Percentiles rank a stretch among this genome's conserved stretches.
phyloP scores from a whole-genome alignment of 2,329 filamentous ascomycete genomes.

The Calonectria pseudoreteaudii region DNA sequence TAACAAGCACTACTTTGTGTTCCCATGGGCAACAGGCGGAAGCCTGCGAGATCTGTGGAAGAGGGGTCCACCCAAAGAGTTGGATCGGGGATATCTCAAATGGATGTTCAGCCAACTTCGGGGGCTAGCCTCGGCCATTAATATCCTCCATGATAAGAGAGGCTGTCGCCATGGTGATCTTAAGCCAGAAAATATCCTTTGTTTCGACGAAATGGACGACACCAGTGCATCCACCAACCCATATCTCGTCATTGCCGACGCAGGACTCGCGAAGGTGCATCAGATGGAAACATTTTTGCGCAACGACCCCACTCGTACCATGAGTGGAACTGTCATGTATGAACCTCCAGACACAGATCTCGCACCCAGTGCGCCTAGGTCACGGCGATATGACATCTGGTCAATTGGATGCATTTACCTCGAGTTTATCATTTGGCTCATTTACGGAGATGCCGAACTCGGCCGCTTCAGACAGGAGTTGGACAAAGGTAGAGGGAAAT shows the following conservation, averaged over 20 bases:
- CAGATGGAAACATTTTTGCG: background rate
- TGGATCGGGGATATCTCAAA: conserved; percentile 10
- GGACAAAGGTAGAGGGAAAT: background rate
- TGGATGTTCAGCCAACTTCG: conserved; percentile 23
- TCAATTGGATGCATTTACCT: conserved; percentile 46
- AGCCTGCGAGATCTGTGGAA: conserved; percentile 30
- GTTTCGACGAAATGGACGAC: background rate
- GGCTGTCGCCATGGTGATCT: conserved; percentile 32
- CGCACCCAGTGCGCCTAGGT: conserved; percentile 10
- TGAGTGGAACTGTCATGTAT: conserved; percentile 16
- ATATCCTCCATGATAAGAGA: conserved; percentile 11
- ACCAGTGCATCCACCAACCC: too few species aligned
- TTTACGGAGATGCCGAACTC: conserved; percentile 32
- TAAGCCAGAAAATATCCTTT: conserved; percentile 32
- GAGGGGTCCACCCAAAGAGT: background rate
- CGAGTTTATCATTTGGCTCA: conserved; percentile 45
- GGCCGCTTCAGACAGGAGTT: conserved; percentile 6
- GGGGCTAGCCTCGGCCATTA: conserved; percentile 26
- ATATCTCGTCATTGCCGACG: background rate
- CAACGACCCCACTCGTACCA: background rate
- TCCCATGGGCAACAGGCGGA: conserved; percentile 31
- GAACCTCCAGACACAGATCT: conserved; percentile 31
- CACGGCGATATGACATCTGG: conserved; percentile 46
- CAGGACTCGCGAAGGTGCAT: background rate
- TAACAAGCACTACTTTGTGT: conserved; percentile 22